These are phyloP conservation scores for Trypanosoma mega DNA, from an alignment of 208 protist genomes.

Conservation along the genomic window DNA sequence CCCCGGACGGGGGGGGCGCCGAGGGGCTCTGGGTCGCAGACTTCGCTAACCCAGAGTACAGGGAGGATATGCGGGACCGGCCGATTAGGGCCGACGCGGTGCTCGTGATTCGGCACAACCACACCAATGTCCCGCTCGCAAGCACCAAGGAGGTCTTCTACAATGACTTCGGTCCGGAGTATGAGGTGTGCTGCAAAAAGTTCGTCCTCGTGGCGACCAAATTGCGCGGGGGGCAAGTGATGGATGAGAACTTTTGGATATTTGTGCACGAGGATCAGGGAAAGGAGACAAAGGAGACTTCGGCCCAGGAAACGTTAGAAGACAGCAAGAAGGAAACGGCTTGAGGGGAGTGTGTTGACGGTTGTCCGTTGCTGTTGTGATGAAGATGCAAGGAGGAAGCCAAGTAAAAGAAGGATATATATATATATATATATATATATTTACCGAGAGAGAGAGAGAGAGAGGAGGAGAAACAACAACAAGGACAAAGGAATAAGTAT, in stretches of 20 bases:
- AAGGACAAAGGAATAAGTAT: no score
- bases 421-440: constrained; percentile 10
- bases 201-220: constrained; percentile 48
- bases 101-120: constrained; percentile 73
- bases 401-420: neutral
- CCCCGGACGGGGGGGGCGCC: constrained; percentile 65
- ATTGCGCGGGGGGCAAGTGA: constrained; percentile 32
- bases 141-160: constrained; percentile 57
- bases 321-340: neutral
- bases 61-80: constrained; percentile 84
- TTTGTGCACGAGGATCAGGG: constrained; percentile 74
- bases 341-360: no score
- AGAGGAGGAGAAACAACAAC: constrained; percentile 1
- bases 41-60: constrained; percentile 71
- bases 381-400: neutral
- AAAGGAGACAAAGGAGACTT: neutral
- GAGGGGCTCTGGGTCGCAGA: constrained; percentile 76
- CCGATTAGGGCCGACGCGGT: constrained; percentile 74
- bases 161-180: constrained; percentile 87
- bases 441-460: neutral
- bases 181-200: constrained; percentile 68
- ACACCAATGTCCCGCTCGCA: constrained; percentile 70
- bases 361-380: no score
- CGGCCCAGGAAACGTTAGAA: neutral
- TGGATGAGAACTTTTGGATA: constrained; percentile 72